Percentiles rank a stretch among this genome's conserved stretches.
These are phyloP conservation scores for Astrothelium macrocarpum DNA, from an alignment of 495 filamentous ascomycete species.

Conservation along the genomic window DNA sequence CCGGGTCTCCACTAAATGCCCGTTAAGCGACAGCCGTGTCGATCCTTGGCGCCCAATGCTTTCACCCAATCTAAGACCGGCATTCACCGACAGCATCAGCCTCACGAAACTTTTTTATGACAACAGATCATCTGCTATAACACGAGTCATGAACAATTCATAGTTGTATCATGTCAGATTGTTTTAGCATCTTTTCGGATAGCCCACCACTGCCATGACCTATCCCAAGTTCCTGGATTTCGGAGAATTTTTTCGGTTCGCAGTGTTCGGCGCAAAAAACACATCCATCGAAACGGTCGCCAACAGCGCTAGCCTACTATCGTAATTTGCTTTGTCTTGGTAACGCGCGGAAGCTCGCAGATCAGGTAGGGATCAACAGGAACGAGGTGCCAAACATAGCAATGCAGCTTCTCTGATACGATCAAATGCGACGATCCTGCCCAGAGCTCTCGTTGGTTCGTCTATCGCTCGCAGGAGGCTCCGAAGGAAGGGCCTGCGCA, in stretches of 20 bases:
- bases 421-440: background rate
- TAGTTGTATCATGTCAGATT: too few species aligned
- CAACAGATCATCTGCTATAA: too few species aligned
- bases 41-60: too few species aligned
- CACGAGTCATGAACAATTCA: too few species aligned
- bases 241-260: background rate
- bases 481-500: background rate
- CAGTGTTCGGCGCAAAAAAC: background rate
- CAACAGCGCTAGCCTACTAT: background rate
- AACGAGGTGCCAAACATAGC: constrained; percentile 1
- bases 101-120: too few species aligned
- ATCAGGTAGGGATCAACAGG: background rate
- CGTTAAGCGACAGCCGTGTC: background rate
- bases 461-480: background rate
- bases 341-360: background rate
- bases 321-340: background rate
- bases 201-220: background rate
- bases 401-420: too few species aligned
- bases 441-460: background rate
- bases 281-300: background rate
- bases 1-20: background rate
- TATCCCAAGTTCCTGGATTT: too few species aligned
- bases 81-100: background rate
- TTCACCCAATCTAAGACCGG: background rate
- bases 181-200: too few species aligned